These are phyloP conservation scores for Carex cristatella DNA, from an alignment of 176 grass and related monocot species.

Conservation along the genomic window DNA sequence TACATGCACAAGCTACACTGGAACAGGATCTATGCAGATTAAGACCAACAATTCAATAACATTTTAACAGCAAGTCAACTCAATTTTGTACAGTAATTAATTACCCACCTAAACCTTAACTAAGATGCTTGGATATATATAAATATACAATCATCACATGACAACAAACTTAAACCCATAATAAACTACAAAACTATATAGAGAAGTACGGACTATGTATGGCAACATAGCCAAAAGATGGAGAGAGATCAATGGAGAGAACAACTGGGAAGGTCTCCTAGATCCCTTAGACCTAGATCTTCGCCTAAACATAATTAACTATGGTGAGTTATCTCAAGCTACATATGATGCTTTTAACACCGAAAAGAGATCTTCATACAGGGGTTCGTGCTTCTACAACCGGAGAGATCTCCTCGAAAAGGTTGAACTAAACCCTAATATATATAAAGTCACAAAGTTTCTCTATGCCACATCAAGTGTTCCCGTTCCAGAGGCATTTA, in stretches of 20 bases:
- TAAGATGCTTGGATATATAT: not conserved
- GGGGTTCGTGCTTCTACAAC: constrained; percentile 60
- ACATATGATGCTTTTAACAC: constrained; percentile 62
- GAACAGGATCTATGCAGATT: not conserved
- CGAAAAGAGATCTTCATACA: constrained; percentile 64
- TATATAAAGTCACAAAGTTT: constrained; percentile 75
- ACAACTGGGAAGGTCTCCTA: constrained; percentile 66
- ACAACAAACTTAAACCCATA: constrained; percentile 10
- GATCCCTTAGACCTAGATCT: constrained; percentile 67
- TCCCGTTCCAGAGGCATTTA: constrained; percentile 69
- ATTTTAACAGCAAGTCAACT: constrained; percentile 3
- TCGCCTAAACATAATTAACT: constrained; percentile 64
- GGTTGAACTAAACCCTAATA: constrained; percentile 44
- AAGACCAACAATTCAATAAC: not conserved
- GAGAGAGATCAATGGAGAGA: constrained; percentile 59
- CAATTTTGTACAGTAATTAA: constrained; percentile 5
- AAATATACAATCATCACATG: not conserved
- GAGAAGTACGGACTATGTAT: constrained; percentile 24
- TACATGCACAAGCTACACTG: not conserved
- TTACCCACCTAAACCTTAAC: not conserved
- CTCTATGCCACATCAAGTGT: constrained; percentile 75
- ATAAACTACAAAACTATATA: not conserved
- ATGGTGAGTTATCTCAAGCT: constrained; percentile 63
- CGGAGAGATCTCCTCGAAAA: constrained; percentile 45
- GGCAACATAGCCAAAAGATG: constrained; percentile 57